A percentile compares a stretch with the other conserved stretches of the same genome.
phyloP scores from a whole-genome alignment of 139 green algal genomes.

The Volvox africanus region DNA sequence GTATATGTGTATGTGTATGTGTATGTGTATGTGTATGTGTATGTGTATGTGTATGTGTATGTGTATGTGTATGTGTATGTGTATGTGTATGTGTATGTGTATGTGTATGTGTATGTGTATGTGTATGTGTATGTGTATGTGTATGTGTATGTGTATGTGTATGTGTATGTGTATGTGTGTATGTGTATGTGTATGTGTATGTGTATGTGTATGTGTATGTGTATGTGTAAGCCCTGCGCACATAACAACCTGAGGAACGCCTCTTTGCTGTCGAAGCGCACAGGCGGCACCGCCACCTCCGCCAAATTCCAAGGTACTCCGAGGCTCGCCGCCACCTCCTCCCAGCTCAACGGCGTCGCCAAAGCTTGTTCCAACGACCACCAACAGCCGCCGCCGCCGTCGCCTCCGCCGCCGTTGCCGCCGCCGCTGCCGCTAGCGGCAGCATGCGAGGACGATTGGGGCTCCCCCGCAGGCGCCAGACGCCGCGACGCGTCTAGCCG shows the following conservation, averaged over 20 bases:
- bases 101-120: not conserved
- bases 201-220: not conserved
- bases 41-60: not conserved
- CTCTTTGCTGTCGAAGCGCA: not conserved
- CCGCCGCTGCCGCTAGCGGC: not conserved
- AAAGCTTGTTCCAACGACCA: not conserved
- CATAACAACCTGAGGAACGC: conserved; percentile 13
- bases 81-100: not conserved
- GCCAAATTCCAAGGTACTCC: not conserved
- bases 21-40: not conserved
- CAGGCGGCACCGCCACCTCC: not conserved
- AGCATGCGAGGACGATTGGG: not conserved
- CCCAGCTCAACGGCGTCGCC: conserved; percentile 17
- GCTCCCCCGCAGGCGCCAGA: no score
- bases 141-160: not conserved
- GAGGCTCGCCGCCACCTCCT: conserved; percentile 26
- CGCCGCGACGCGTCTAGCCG: no score
- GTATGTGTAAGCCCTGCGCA: not conserved
- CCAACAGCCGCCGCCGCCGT: conserved; percentile 9
- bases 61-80: not conserved
- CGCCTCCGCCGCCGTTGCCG: not conserved
- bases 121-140: not conserved
- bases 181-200: not conserved
- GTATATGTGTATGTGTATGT: not conserved
- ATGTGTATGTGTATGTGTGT: not conserved